phyloP scores from a whole-genome alignment of 345 rosid species.

The Populus nigra region DNA sequence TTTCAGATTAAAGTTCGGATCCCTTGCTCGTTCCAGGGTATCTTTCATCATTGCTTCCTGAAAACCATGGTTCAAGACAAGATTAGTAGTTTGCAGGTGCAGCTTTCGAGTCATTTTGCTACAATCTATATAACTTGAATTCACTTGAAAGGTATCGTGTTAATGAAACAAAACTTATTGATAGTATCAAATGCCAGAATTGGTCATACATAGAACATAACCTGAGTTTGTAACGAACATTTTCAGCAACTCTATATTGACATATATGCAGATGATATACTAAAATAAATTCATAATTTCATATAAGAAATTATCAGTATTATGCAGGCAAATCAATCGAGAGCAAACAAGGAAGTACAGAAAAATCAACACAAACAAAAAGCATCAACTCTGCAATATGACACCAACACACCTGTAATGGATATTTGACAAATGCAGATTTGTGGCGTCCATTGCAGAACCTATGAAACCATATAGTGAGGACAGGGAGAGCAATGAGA shows the following conservation, averaged over 20 bases:
- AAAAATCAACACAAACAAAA: background rate
- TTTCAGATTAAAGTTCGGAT: constrained; percentile 68
- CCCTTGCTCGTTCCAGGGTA: constrained; percentile 74
- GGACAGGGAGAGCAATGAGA: constrained; percentile 67
- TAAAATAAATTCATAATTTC: background rate
- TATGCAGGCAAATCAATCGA: background rate
- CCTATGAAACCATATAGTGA: constrained; percentile 64
- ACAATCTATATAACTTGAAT: background rate
- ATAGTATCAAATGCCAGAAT: background rate
- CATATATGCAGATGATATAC: background rate
- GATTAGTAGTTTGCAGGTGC: background rate
- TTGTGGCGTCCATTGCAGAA: constrained; percentile 76
- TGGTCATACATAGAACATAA: background rate
- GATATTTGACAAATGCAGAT: constrained; percentile 65
- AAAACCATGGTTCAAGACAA: constrained; percentile 3
- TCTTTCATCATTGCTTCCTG: constrained; percentile 98
- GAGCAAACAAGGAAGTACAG: background rate
- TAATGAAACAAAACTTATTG: background rate
- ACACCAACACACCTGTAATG: constrained; percentile 58
- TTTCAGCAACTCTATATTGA: background rate
- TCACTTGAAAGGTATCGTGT: background rate
- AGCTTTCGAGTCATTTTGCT: background rate
- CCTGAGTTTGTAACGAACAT: background rate
- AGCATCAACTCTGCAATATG: background rate
- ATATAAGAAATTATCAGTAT: background rate